Evolutionary conservation across 345 rosid genomes (phyloP).

Genomic region (Sapria himalayana): DNA sequence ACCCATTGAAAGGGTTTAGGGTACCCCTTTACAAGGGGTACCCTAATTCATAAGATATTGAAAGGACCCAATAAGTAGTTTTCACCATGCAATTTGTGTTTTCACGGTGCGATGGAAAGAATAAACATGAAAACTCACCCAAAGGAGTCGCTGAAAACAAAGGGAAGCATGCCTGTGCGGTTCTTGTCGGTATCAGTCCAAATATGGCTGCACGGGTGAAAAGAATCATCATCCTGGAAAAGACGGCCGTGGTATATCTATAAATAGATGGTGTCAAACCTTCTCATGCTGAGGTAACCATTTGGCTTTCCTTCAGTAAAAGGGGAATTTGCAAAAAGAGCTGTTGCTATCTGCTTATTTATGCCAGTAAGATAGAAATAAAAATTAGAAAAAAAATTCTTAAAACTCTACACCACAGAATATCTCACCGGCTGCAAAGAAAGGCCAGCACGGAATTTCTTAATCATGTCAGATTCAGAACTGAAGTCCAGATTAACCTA

Average conservation of each 20-base stretch:
- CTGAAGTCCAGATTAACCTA: conserved; percentile 94
- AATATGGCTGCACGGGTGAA: conserved; percentile 47
- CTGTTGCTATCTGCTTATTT: conserved; percentile 81
- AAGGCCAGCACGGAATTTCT: conserved; percentile 88
- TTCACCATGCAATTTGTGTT: too few species aligned
- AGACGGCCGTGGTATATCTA: not conserved
- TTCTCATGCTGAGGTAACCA: conserved; percentile 96
- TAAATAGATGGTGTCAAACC: conserved; percentile 19
- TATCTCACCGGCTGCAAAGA: conserved; percentile 87
- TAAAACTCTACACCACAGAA: conserved; percentile 8
- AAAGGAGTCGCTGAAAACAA: conserved; percentile 77
- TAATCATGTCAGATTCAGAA: conserved; percentile 95
- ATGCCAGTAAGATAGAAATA: not conserved
- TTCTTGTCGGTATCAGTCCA: conserved; percentile 91
- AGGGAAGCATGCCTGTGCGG: conserved; percentile 92
- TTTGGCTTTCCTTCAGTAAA: conserved; percentile 94
- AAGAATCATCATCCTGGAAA: conserved; percentile 9
- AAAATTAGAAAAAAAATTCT: conserved; percentile 1
- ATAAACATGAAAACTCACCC: conserved; percentile 34
- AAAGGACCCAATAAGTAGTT: too few species aligned
- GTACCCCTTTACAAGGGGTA: too few species aligned
- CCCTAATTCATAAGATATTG: too few species aligned
- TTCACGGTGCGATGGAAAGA: too few species aligned
- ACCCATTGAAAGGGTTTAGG: too few species aligned
- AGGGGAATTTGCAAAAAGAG: conserved; percentile 95